A percentile compares a stretch with the other conserved stretches of the same genome.
Evolutionary conservation across 2,329 filamentous ascomycete genomes (phyloP).

Genomic region (Claviceps africana): DNA sequence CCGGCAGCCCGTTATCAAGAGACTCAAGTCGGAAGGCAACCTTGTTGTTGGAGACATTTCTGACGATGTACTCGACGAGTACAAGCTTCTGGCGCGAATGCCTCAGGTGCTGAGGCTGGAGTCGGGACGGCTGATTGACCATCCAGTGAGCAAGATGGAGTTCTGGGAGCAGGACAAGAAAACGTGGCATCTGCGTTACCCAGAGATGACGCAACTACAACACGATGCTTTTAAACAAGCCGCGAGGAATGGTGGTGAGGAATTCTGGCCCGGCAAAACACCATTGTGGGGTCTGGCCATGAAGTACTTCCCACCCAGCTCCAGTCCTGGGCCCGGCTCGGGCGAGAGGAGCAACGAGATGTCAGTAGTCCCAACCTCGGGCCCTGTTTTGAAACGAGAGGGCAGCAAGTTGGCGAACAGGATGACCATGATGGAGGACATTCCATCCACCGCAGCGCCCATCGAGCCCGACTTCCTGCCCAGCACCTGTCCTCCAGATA

Average conservation of each 20-base stretch:
- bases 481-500: slow-evolving; percentile 24
- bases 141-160: slow-evolving; percentile 38
- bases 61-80: slow-evolving; percentile 27
- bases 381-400: slow-evolving; percentile 12
- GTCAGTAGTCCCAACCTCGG: not conserved
- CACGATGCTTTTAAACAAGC: slow-evolving; percentile 40
- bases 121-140: slow-evolving; percentile 44
- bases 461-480: slow-evolving; percentile 15
- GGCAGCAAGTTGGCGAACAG: slow-evolving; percentile 13
- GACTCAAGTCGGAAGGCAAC: slow-evolving; percentile 36
- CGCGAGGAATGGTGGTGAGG: slow-evolving; percentile 34
- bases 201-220: slow-evolving; percentile 48
- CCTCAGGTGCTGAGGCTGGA: slow-evolving; percentile 34
- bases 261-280: slow-evolving; percentile 37
- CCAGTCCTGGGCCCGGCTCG: not conserved
- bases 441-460: slow-evolving; percentile 19
- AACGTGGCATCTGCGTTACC: slow-evolving; percentile 49
- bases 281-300: slow-evolving; percentile 42
- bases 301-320: slow-evolving; percentile 39
- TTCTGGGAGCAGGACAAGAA: slow-evolving; percentile 44
- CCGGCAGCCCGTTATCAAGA: slow-evolving; percentile 38
- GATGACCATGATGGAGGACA: slow-evolving; percentile 7
- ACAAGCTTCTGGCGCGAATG: slow-evolving; percentile 32
- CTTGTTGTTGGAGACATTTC: slow-evolving; percentile 17
- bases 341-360: slow-evolving; percentile 1